These are phyloP conservation scores for Sporothrix brunneoviolacea DNA, from an alignment of 2,329 filamentous ascomycete genomes.

Conservation along the genomic window DNA sequence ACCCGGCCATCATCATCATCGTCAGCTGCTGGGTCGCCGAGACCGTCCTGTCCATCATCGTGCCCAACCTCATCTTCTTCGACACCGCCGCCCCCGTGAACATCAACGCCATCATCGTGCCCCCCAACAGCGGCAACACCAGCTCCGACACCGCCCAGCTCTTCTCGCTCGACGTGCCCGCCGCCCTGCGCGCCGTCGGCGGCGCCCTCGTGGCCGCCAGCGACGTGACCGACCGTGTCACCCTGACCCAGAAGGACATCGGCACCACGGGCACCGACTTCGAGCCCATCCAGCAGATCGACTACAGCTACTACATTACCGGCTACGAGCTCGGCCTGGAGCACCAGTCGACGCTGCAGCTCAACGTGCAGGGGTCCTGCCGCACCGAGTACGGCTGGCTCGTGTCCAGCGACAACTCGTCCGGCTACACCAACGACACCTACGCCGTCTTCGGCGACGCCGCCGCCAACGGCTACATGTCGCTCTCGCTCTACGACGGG, in stretches of 20 bases:
- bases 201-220: conserved; percentile 76
- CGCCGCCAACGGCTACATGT: conserved; percentile 11
- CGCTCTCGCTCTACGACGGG: conserved; percentile 16
- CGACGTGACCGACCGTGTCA: conserved; percentile 7
- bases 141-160: conserved; percentile 13
- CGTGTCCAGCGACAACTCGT: conserved; percentile 13
- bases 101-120: conserved; percentile 13
- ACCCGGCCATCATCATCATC: conserved; percentile 15
- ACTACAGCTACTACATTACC: conserved; percentile 22
- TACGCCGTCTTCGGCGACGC: conserved; percentile 15
- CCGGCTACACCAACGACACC: conserved; percentile 17
- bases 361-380: conserved; percentile 24
- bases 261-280: conserved; percentile 17
- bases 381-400: conserved; percentile 25
- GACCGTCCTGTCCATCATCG: conserved; percentile 13
- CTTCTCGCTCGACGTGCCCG: conserved; percentile 31
- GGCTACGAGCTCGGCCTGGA: conserved; percentile 25
- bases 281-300: conserved; percentile 18
- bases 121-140: conserved; percentile 12
- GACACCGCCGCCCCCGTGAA: conserved; percentile 16
- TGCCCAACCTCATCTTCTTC: conserved; percentile 15
- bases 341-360: conserved; percentile 19
- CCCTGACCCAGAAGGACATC: conserved; percentile 12
- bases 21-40: conserved; percentile 15
- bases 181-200: conserved; percentile 79